Conservation (phyloP, 179 eudicot species). For the Drosera spatulata region DNA sequence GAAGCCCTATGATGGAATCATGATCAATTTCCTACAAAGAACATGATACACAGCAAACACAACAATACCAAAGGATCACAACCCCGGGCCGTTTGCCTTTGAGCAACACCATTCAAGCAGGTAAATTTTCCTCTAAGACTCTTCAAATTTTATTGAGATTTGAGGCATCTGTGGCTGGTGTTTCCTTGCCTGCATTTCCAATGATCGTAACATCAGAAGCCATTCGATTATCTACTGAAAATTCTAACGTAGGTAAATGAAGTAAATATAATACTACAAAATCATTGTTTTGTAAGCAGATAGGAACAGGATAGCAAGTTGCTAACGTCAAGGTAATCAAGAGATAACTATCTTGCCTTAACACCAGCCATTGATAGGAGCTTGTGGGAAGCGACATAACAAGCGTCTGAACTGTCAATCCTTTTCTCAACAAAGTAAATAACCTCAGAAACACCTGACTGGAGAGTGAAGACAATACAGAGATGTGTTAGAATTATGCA, state of each 20-base stretch:
- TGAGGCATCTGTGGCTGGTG: constrained; percentile 76
- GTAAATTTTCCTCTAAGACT: constrained; percentile 12
- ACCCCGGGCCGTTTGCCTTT: no score
- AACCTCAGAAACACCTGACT: constrained; percentile 94
- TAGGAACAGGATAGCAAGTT: no score
- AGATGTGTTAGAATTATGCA: background rate
- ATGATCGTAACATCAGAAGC: background rate
- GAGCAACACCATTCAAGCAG: no score
- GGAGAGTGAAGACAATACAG: constrained; percentile 1
- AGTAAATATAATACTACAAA: background rate
- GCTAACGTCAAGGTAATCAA: background rate
- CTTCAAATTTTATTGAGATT: constrained; percentile 51
- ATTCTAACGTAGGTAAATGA: no score
- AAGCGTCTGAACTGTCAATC: constrained; percentile 43
- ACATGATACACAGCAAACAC: no score
- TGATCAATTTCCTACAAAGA: no score
- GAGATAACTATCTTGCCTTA: constrained; percentile 37
- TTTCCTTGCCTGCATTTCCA: constrained; percentile 50
- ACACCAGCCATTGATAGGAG: constrained; percentile 68
- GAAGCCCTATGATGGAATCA: no score
- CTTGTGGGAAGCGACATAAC: constrained; percentile 79
- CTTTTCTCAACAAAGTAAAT: constrained; percentile 84
- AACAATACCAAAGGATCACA: no score
- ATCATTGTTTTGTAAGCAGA: background rate
- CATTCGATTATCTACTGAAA: background rate